Evolutionary conservation across 2,329 filamentous ascomycete genomes (phyloP).

Genomic region (Colletotrichum incanum): DNA sequence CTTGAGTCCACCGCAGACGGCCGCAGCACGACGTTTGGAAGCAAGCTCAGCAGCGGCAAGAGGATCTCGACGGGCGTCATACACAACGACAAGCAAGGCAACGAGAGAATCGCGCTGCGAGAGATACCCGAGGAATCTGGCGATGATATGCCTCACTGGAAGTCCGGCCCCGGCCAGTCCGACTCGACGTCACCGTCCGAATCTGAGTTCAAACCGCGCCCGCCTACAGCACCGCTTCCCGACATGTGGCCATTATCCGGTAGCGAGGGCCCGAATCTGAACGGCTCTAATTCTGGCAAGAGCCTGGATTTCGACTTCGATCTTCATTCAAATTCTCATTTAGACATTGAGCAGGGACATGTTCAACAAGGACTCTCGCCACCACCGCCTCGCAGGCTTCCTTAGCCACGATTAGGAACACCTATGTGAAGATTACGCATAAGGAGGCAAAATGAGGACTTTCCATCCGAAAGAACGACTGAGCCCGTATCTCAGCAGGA

Average conservation of each 20-base stretch:
- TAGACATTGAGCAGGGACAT: conserved; percentile 24
- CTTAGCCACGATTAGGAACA: conserved; percentile 19
- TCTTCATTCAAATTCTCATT: neutral
- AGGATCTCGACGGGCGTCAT: conserved; percentile 27
- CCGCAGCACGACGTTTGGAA: conserved; percentile 36
- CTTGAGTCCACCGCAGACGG: conserved; percentile 39
- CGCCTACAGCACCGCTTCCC: conserved; percentile 34
- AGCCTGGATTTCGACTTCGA: conserved; percentile 30
- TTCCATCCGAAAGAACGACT: conserved; percentile 1
- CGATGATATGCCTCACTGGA: conserved; percentile 21
- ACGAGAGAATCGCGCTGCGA: conserved; percentile 42
- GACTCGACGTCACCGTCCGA: conserved; percentile 16
- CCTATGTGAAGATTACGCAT: neutral
- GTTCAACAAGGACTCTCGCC: conserved; percentile 31
- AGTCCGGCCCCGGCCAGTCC: conserved; percentile 10
- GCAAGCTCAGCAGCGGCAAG: conserved; percentile 40
- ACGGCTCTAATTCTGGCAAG: conserved; percentile 21
- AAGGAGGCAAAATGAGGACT: conserved; percentile 4
- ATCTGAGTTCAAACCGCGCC: conserved; percentile 33
- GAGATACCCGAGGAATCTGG: conserved; percentile 41
- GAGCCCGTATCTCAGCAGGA: conserved; percentile 1
- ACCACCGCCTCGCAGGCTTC: conserved; percentile 36
- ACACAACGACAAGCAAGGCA: conserved; percentile 29
- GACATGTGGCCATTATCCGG: conserved; percentile 39
- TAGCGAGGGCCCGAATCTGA: conserved; percentile 20